These are phyloP conservation scores for Colletotrichum higginsianum DNA, from an alignment of 2,329 filamentous ascomycete genomes.

Conservation along the genomic window DNA sequence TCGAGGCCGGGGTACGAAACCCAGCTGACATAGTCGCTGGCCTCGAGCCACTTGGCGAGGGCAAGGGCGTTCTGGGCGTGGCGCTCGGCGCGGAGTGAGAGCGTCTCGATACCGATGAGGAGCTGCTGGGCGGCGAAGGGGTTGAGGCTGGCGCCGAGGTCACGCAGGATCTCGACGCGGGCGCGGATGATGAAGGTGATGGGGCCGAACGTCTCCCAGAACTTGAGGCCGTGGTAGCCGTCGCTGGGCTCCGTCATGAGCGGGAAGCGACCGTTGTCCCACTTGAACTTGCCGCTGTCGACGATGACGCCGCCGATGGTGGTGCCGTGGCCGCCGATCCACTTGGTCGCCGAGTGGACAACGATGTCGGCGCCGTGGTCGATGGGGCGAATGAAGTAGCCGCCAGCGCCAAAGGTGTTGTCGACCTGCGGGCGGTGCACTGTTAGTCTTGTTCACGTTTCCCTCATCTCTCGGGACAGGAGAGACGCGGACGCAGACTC, in stretches of 20 bases:
- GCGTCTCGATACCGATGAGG: slow-evolving; percentile 88
- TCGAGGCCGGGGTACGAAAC: slow-evolving; percentile 93
- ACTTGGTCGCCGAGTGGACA: slow-evolving; percentile 95
- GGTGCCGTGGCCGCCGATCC: slow-evolving; percentile 96
- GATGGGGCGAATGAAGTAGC: slow-evolving; percentile 89
- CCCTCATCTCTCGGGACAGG: background rate
- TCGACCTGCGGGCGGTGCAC: slow-evolving; percentile 71
- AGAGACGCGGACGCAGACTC: slow-evolving; percentile 46
- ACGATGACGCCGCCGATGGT: slow-evolving; percentile 90
- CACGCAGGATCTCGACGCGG: slow-evolving; percentile 90
- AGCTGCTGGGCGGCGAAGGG: slow-evolving; percentile 96
- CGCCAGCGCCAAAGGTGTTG: slow-evolving; percentile 95
- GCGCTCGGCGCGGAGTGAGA: slow-evolving; percentile 87
- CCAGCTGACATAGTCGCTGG: slow-evolving; percentile 88
- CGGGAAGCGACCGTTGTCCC: slow-evolving; percentile 89
- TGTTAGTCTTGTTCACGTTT: background rate
- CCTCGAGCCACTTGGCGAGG: slow-evolving; percentile 86
- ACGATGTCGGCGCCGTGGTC: slow-evolving; percentile 94
- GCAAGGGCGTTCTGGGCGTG: slow-evolving; percentile 88
- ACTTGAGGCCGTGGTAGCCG: slow-evolving; percentile 93
- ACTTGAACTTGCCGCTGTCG: slow-evolving; percentile 94
- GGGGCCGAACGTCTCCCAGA: slow-evolving; percentile 91
- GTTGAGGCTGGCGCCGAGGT: slow-evolving; percentile 86
- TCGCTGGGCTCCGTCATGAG: slow-evolving; percentile 91
- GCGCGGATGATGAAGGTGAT: slow-evolving; percentile 88